Evolutionary conservation across 495 filamentous ascomycete species (phyloP).

Genomic region (Patellaria atrata): DNA sequence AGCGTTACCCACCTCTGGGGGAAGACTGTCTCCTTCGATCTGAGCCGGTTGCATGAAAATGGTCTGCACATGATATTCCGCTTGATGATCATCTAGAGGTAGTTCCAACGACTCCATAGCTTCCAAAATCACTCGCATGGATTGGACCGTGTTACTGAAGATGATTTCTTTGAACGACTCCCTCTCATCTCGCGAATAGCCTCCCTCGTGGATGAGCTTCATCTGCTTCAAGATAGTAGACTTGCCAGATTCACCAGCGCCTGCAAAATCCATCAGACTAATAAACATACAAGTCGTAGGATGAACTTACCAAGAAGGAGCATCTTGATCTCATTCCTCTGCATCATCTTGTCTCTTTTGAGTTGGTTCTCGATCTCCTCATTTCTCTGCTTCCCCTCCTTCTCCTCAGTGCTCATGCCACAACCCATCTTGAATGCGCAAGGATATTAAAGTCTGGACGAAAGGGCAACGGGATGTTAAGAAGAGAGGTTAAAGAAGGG

Average conservation of each 20-base stretch:
- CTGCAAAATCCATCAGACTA: constrained; percentile 34
- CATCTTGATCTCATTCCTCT: constrained; percentile 33
- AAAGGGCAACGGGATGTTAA: too few relatives aligned
- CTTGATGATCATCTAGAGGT: constrained; percentile 57
- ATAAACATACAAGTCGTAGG: not conserved
- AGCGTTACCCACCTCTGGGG: constrained; percentile 62
- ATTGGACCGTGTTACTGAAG: constrained; percentile 64
- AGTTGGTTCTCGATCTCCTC: constrained; percentile 34
- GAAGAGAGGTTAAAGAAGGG: too few relatives aligned
- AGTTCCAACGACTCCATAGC: constrained; percentile 71
- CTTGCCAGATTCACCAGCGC: constrained; percentile 94
- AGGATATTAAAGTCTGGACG: constrained; percentile 25
- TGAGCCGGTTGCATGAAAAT: constrained; percentile 26
- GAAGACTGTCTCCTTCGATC: constrained; percentile 28
- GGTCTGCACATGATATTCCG: constrained; percentile 60
- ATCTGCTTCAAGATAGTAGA: constrained; percentile 99
- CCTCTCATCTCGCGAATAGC: constrained; percentile 82
- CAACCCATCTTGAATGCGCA: constrained; percentile 98
- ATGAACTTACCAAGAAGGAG: constrained; percentile 28
- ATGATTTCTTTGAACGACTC: constrained; percentile 89
- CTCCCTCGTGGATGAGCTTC: constrained; percentile 91
- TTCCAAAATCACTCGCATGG: constrained; percentile 57
- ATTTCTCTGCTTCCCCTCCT: constrained; percentile 85
- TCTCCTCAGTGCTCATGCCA: constrained; percentile 98
- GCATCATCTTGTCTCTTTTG: constrained; percentile 28